Conservation (phyloP, 2,329 filamentous ascomycete species). For the Ramularia collo-cygni region DNA sequence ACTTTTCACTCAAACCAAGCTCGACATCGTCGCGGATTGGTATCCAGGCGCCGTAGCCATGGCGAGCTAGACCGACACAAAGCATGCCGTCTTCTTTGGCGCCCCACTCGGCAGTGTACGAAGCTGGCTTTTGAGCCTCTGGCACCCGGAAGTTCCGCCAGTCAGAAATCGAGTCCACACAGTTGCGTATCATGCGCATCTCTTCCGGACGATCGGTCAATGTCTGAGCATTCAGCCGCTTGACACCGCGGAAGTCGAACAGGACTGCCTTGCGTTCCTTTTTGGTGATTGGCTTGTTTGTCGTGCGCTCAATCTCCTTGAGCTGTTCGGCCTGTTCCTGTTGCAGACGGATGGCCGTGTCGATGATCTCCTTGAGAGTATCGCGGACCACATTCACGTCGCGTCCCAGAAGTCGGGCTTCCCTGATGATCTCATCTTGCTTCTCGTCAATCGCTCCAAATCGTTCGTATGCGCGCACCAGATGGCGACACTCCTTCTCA, state of each 20-base stretch:
- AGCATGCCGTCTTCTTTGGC: conserved; percentile 95
- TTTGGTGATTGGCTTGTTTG: conserved; percentile 79
- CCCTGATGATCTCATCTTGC: conserved; percentile 76
- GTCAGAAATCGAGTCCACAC: conserved; percentile 59
- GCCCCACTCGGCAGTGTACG: conserved; percentile 89
- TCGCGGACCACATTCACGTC: conserved; percentile 72
- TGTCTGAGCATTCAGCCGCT: conserved; percentile 92
- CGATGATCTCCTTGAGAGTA: conserved; percentile 70
- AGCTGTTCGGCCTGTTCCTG: conserved; percentile 64
- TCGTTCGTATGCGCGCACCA: conserved; percentile 83
- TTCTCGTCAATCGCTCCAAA: conserved; percentile 88
- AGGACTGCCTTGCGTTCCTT: conserved; percentile 97
- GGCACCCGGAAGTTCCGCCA: conserved; percentile 76
- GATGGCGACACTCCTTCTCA: conserved; percentile 87
- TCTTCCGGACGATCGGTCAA: conserved; percentile 86
- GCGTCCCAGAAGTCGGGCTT: conserved; percentile 76
- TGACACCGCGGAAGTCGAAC: conserved; percentile 88
- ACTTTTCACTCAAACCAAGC: conserved; percentile 78
- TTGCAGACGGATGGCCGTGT: conserved; percentile 62
- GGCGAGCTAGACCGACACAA: conserved; percentile 81
- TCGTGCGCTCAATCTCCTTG: conserved; percentile 58
- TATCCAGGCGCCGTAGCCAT: conserved; percentile 93
- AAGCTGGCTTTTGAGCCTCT: conserved; percentile 85
- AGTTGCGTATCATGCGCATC: conserved; percentile 73
- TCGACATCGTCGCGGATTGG: conserved; percentile 89